A percentile compares a stretch with the other conserved stretches of the same genome.
These are phyloP conservation scores for Orbilia ellipsospora DNA, from an alignment of 2,329 filamentous ascomycete genomes.

Conservation along the genomic window DNA sequence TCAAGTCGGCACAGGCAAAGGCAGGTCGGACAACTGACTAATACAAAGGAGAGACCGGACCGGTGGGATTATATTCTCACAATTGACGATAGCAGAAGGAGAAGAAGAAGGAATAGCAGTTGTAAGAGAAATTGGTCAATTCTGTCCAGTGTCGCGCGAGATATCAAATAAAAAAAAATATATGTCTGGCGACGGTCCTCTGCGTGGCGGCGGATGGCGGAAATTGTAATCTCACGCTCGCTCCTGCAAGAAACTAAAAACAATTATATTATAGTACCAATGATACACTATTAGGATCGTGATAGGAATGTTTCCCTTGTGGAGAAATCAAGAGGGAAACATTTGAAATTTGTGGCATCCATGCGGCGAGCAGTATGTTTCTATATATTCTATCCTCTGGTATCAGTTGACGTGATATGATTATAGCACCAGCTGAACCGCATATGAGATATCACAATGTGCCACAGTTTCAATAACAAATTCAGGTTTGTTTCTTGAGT, in stretches of 20 bases:
- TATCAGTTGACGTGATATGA: too few relatives aligned
- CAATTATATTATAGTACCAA: not conserved
- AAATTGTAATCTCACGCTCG: not conserved
- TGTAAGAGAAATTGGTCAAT: not conserved
- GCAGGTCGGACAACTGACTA: not conserved
- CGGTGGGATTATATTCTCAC: too few relatives aligned
- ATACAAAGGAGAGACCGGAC: too few relatives aligned
- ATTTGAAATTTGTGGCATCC: too few relatives aligned
- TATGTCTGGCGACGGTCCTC: not conserved
- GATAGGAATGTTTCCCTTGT: not conserved
- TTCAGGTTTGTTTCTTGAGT: too few relatives aligned
- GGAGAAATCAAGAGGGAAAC: not conserved
- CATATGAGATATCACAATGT: too few relatives aligned
- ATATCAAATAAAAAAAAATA: not conserved
- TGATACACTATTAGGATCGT: not conserved
- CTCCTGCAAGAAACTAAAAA: not conserved
- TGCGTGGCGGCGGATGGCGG: slow-evolving; percentile 6
- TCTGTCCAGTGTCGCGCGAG: not conserved
- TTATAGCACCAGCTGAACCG: too few relatives aligned
- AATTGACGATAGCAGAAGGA: too few relatives aligned
- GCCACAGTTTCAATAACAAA: too few relatives aligned
- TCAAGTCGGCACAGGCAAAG: not conserved
- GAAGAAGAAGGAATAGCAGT: too few relatives aligned
- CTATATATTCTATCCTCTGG: too few relatives aligned
- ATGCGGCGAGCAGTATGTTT: too few relatives aligned